phyloP scores from a whole-genome alignment of 106 monocot genomes.

The Cymbidium sinense region DNA sequence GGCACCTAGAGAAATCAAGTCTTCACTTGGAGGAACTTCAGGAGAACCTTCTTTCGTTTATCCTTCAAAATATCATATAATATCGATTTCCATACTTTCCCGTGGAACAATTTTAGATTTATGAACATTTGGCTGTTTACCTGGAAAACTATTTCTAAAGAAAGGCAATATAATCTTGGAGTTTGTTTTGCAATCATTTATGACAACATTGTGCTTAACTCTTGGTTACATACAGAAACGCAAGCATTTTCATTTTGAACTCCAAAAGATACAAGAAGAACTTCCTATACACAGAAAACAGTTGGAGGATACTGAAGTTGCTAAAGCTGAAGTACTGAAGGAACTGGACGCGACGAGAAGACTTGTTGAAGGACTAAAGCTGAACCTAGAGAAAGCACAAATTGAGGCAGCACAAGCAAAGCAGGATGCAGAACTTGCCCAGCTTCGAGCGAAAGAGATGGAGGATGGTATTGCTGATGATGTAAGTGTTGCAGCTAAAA shows the following conservation, averaged over 20 bases:
- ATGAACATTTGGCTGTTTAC: neutral
- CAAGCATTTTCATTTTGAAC: constrained; percentile 16
- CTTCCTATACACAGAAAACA: constrained; percentile 20
- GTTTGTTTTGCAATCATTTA: neutral
- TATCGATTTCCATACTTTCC: neutral
- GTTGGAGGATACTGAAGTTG: constrained; percentile 18
- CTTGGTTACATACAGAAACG: constrained; percentile 11
- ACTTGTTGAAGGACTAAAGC: constrained; percentile 22
- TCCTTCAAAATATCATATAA: neutral
- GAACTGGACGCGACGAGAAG: constrained; percentile 9
- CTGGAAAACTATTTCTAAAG: no score
- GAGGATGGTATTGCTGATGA: constrained; percentile 24
- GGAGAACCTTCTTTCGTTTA: neutral
- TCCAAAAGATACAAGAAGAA: constrained; percentile 13
- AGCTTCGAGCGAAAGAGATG: constrained; percentile 22
- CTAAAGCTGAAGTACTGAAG: constrained; percentile 14
- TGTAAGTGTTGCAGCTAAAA: constrained; percentile 20
- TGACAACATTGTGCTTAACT: neutral
- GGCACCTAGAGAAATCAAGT: no score
- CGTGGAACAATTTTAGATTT: no score
- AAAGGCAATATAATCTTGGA: neutral
- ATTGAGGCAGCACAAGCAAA: constrained; percentile 21
- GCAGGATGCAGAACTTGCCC: constrained; percentile 26
- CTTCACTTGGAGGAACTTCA: no score
- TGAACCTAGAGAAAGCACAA: constrained; percentile 23